Conservation (phyloP, 2,329 filamentous ascomycete species). For the Nigrospora osmanthi region DNA sequence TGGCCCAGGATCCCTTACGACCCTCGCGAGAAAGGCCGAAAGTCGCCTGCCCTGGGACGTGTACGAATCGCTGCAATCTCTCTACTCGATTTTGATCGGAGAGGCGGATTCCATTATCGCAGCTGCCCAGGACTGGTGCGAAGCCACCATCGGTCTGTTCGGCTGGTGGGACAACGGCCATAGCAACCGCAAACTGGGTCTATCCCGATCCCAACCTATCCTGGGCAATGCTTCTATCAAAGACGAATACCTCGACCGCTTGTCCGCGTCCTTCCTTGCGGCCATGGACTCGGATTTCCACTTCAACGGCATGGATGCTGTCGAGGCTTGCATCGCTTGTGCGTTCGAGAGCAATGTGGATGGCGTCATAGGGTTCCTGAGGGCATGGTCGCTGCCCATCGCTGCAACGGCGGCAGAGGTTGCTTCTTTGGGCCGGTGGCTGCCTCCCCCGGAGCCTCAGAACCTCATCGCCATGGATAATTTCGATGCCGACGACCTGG, state of each 20-base stretch:
- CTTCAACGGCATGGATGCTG: constrained; percentile 65
- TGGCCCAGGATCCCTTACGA: constrained; percentile 47
- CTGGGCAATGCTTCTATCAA: constrained; percentile 30
- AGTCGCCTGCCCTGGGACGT: constrained; percentile 85
- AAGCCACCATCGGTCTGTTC: constrained; percentile 74
- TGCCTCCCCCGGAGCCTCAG: constrained; percentile 51
- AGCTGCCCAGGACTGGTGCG: constrained; percentile 82
- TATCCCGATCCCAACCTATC: constrained; percentile 30
- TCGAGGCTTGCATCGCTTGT: constrained; percentile 77
- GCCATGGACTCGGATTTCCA: constrained; percentile 63
- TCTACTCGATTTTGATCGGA: constrained; percentile 78
- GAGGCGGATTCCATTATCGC: constrained; percentile 67
- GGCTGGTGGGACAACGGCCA: constrained; percentile 87
- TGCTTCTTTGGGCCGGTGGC: constrained; percentile 76
- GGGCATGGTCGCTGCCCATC: constrained; percentile 73
- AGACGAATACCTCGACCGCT: constrained; percentile 65
- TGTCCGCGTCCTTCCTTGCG: constrained; percentile 64
- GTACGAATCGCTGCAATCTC: constrained; percentile 72
- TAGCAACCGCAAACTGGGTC: constrained; percentile 27
- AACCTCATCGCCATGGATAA: constrained; percentile 52
- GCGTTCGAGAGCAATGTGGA: constrained; percentile 77
- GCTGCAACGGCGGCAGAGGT: constrained; percentile 76
- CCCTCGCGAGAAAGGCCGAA: constrained; percentile 68
- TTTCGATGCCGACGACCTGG: constrained; percentile 76
- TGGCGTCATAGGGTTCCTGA: constrained; percentile 65